Evolutionary conservation across 2,329 filamentous ascomycete genomes (phyloP).

Genomic region (Epichloe sylvatica): DNA sequence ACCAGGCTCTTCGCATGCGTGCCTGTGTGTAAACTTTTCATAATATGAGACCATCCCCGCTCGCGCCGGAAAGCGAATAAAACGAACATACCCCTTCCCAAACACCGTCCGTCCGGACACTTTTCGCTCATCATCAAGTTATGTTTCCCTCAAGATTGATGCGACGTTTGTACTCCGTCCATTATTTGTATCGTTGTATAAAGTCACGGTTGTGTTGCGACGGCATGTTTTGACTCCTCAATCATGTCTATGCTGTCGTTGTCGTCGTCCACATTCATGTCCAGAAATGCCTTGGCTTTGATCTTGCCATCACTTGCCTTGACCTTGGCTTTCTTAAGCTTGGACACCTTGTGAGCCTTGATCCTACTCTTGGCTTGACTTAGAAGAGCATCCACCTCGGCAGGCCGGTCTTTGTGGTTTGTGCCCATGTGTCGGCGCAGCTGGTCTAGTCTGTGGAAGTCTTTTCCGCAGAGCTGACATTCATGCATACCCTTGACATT

Average conservation of each 20-base stretch:
- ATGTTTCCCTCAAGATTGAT: too few relatives aligned
- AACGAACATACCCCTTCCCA: too few relatives aligned
- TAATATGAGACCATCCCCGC: too few relatives aligned
- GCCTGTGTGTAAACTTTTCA: too few relatives aligned
- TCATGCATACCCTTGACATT: slow-evolving; percentile 35
- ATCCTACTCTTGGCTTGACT: slow-evolving; percentile 7
- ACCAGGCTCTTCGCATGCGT: too few relatives aligned
- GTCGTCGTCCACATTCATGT: neutral
- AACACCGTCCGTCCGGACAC: too few relatives aligned
- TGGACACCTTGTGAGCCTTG: slow-evolving; percentile 6
- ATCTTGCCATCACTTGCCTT: neutral
- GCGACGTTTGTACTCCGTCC: too few relatives aligned
- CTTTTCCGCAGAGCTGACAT: slow-evolving; percentile 40
- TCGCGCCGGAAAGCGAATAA: too few relatives aligned
- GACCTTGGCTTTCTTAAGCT: slow-evolving; percentile 4
- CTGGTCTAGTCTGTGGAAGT: slow-evolving; percentile 48
- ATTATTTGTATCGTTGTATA: too few relatives aligned
- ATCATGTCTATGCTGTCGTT: slow-evolving; percentile 4
- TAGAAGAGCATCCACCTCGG: slow-evolving; percentile 9
- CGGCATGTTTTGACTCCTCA: slow-evolving; percentile 2
- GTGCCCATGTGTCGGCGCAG: slow-evolving; percentile 37
- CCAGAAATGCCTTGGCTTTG: neutral
- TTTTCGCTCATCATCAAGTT: too few relatives aligned
- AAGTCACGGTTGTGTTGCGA: neutral
- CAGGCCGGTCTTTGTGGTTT: slow-evolving; percentile 19